Evolutionary conservation across 495 filamentous ascomycete genomes (phyloP), one percentile per base, ranked within the genome.

Genomic region (Neurospora discreta): DNA sequence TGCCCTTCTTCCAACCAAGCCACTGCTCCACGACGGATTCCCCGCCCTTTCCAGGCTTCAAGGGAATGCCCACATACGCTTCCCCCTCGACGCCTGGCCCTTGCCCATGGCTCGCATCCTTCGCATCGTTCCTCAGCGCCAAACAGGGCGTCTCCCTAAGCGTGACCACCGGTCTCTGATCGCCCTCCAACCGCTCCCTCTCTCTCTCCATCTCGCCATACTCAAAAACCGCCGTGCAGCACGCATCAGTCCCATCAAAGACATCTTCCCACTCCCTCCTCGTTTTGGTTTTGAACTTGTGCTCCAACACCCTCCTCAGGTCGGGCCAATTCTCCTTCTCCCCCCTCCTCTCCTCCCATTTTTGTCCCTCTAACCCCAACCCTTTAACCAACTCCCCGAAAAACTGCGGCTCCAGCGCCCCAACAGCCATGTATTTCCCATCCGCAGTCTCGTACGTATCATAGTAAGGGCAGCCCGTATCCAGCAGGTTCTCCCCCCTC

Each of bases 161-260:
- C 40, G 89, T 88, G 10, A 97, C 92, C 13, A 88, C 81, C 30
- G 93, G 90, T 73, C 93, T 82, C 78, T 94, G 93, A 72, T 96
- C 91, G 73, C 89, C 93, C 73, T 86, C 86, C 6, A 30, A 26
- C 68, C 81, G 77, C 58, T 72, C 75, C 6, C 85, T 83, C 39
- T 84, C 78, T n/a, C 81, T 78, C 77, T 92, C 87, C 71, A 97
- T 82, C 81, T 97, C 94, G 0, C 46, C 74, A 75, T 91, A 90
- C 58, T 88, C 89, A 69, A 97, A 80, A 3, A 98, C 92, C 3
- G 95, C 94, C 26, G 93, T 94, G 71, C 91, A 93, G 79, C 95
- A 98, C 10, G 95, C 94, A 84, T 98, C 95, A 0, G 89, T 95
- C 20, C 91, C 91, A 75, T 95, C 91, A 79, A 97, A 98, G 3